Conservation (phyloP, 495 filamentous ascomycete species). For the Talaromyces proteolyticus region DNA sequence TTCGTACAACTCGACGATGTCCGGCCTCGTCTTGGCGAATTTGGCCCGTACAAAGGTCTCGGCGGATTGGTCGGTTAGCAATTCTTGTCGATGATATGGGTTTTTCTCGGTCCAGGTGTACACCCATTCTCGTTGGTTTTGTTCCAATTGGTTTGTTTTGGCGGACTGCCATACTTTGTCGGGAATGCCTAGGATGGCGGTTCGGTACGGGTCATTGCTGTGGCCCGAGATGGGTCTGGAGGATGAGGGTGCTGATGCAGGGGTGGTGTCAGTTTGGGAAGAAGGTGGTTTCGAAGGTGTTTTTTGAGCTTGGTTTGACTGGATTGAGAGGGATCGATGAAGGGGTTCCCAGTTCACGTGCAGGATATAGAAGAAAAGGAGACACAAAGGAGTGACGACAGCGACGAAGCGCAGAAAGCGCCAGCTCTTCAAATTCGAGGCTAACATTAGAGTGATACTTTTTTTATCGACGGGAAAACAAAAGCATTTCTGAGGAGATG, state of each 20-base stretch:
- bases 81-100: slow-evolving; percentile 19
- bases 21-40: slow-evolving; percentile 22
- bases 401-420: background rate
- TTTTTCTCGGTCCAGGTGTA: slow-evolving; percentile 23
- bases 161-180: slow-evolving; percentile 22
- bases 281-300: background rate
- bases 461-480: too few species aligned
- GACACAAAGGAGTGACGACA: background rate
- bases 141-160: slow-evolving; percentile 9
- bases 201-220: background rate
- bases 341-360: background rate
- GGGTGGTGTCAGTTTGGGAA: background rate
- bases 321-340: background rate
- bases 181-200: slow-evolving; percentile 6
- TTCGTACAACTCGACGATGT: slow-evolving; percentile 36
- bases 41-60: slow-evolving; percentile 22
- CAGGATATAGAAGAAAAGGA: background rate
- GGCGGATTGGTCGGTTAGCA: slow-evolving; percentile 23
- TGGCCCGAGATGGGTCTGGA: background rate
- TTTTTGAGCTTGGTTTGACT: background rate
- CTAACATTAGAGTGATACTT: too few species aligned
- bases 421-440: background rate
- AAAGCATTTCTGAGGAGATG: too few species aligned
- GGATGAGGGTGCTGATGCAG: background rate
- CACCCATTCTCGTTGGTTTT: slow-evolving; percentile 16